Conservation (phyloP, 2,329 filamentous ascomycete species). For the Fusarium abutilonis region DNA sequence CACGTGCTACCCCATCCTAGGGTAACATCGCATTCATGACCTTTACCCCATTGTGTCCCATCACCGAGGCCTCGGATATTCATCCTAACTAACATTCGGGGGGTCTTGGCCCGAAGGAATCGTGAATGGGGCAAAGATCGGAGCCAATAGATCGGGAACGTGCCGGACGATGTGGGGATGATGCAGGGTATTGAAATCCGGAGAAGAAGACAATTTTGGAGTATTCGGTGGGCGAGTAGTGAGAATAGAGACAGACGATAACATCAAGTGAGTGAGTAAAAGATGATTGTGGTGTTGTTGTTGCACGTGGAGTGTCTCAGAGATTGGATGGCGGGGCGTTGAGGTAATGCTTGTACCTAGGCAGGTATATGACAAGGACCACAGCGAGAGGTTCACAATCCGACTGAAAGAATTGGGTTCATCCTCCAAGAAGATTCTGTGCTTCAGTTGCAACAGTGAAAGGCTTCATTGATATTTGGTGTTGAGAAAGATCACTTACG, state of each 20-base stretch:
- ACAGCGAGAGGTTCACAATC: background rate
- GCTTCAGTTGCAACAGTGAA: background rate
- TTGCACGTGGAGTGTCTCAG: slow-evolving; percentile 5
- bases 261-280: background rate
- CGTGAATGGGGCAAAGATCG: slow-evolving; percentile 16
- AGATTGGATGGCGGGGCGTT: slow-evolving; percentile 8
- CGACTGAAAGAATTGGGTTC: background rate
- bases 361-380: slow-evolving; percentile 9
- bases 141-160: slow-evolving; percentile 48
- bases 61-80: background rate
- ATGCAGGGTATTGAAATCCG: slow-evolving; percentile 6
- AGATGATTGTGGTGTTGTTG: background rate
- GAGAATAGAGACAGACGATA: slow-evolving; percentile 12
- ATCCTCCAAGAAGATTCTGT: background rate
- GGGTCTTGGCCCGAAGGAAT: slow-evolving; percentile 28
- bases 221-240: slow-evolving; percentile 27
- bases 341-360: background rate
- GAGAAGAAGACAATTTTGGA: background rate
- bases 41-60: background rate
- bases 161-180: slow-evolving; percentile 28
- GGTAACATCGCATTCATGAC: slow-evolving; percentile 22
- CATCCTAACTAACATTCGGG: slow-evolving; percentile 11
- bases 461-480: background rate
- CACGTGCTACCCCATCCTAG: background rate
- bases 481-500: background rate